These are phyloP conservation scores for Corniculantispora saksenae DNA, from an alignment of 2,329 filamentous ascomycete genomes.

Conservation along the genomic window DNA sequence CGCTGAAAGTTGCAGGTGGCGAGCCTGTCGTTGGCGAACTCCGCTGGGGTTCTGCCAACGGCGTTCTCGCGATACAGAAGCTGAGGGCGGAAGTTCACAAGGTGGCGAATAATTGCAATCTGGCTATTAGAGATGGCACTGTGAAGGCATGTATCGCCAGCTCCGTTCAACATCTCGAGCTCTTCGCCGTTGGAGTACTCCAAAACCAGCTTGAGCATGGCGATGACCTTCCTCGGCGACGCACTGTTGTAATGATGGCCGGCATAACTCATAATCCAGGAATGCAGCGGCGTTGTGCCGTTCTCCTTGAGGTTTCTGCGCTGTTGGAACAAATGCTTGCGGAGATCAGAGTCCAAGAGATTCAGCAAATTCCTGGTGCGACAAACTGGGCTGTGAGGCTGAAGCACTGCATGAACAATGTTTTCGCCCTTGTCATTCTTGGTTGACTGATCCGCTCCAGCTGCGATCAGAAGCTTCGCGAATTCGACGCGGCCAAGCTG, in stretches of 20 bases:
- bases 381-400: conserved; percentile 32
- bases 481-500: conserved; percentile 53
- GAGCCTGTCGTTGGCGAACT: conserved; percentile 62
- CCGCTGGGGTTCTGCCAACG: conserved; percentile 71
- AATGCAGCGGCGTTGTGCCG: conserved; percentile 65
- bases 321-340: conserved; percentile 60
- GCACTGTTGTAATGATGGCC: conserved; percentile 19
- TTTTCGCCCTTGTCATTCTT: conserved; percentile 66
- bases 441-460: conserved; percentile 68
- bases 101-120: conserved; percentile 38
- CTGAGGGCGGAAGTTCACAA: conserved; percentile 58
- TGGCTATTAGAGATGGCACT: conserved; percentile 46
- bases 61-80: conserved; percentile 73
- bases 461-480: conserved; percentile 62
- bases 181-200: conserved; percentile 58
- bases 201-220: conserved; percentile 52
- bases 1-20: conserved; percentile 40
- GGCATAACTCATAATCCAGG: conserved; percentile 47
- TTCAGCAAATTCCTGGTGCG: conserved; percentile 52
- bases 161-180: conserved; percentile 60
- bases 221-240: conserved; percentile 29
- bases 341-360: conserved; percentile 58
- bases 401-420: conserved; percentile 62
- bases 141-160: conserved; percentile 67
- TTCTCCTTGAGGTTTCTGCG: conserved; percentile 52